Base-by-base conservation (phyloP, 441 rosid genomes). In the Bruguiera hainesii region DNA sequence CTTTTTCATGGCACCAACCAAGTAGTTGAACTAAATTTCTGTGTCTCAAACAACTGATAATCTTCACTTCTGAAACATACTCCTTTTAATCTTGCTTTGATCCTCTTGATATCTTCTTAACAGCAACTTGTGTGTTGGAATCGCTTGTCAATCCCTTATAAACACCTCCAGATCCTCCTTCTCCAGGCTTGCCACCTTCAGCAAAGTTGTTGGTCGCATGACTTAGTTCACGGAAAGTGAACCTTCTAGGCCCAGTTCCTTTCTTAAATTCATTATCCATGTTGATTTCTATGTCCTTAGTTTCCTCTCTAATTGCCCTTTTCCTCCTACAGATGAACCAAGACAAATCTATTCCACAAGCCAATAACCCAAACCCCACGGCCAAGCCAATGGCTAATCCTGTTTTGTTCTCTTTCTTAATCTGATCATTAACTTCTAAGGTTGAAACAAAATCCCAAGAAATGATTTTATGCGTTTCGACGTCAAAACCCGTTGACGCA, bases 401-500 rank as follows among this genome's bases (percentile, higher is more conserved):
- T 11, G 25, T 26, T 30, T 37, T 28, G 5, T 18, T 66, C 15
- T 39, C 25, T 20, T 51, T 51, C 10, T 21, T 51, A 50, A n/a
- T 50, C 55, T 5, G 39, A 9, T 53, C 46, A 3, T 20, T 37
- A 2, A 20, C 60, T 19, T 68, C 85, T 82, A 84, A 71, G 56
- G 10, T 84, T 19, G 91, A 81, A 50, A 21, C 16, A 33, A 86
- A 86, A 23, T 71, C 67, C 91, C 91, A 84, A 1, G 78, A 62
- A 10, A 62, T 33, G n/a, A 86, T 67, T 19, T 75, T 66, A 59
- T 84, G 91, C 26, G 64, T 60, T 63, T 84, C 85, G 31, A 77
- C 75, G 66, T 49, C 55, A 1, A 20, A 1, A 5, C 87, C 84
- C 3, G 91, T 84, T 0, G 91, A 62, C n/a, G 88, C 88, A 8